Evolutionary conservation across 2,329 filamentous ascomycete genomes (phyloP).

Genomic region (Acrocalymma vagum): DNA sequence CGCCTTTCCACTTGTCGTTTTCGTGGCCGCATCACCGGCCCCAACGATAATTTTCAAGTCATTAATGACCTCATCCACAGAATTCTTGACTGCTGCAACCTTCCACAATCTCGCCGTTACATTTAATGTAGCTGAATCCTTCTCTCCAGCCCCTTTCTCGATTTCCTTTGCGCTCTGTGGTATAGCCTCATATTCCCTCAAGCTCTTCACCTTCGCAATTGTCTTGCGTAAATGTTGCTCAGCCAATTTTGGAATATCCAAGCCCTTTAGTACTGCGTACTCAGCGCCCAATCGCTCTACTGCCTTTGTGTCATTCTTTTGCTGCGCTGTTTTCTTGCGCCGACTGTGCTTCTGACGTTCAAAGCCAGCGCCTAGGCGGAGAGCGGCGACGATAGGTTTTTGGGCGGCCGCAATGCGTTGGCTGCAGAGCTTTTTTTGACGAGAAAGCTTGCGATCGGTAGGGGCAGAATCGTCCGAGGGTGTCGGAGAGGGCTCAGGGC

Average conservation of each 20-base stretch:
- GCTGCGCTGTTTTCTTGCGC: slow-evolving; percentile 64
- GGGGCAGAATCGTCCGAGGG: slow-evolving; percentile 4
- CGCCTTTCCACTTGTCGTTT: slow-evolving; percentile 12
- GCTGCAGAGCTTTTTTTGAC: slow-evolving; percentile 33
- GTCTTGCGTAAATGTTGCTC: slow-evolving; percentile 65
- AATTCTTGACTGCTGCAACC: slow-evolving; percentile 65
- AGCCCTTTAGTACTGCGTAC: slow-evolving; percentile 64
- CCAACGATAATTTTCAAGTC: slow-evolving; percentile 51
- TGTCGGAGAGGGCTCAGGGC: slow-evolving; percentile 18
- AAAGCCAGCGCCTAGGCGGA: slow-evolving; percentile 78
- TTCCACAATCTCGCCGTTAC: slow-evolving; percentile 68
- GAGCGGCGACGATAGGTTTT: slow-evolving; percentile 67
- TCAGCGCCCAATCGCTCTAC: slow-evolving; percentile 70
- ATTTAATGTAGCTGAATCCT: slow-evolving; percentile 61
- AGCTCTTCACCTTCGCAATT: slow-evolving; percentile 64
- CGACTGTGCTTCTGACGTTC: slow-evolving; percentile 78
- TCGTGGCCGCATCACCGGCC: slow-evolving; percentile 6
- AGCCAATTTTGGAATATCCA: slow-evolving; percentile 61
- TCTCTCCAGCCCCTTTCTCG: slow-evolving; percentile 47
- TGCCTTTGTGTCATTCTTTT: slow-evolving; percentile 56
- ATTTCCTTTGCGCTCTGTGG: slow-evolving; percentile 45
- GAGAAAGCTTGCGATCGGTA: slow-evolving; percentile 15
- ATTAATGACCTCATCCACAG: slow-evolving; percentile 56
- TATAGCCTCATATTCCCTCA: slow-evolving; percentile 61
- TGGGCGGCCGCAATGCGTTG: slow-evolving; percentile 62